Evolutionary conservation across 2,329 filamentous ascomycete genomes (phyloP), one percentile per base, ranked within the genome.

Genomic region (Alternaria atra): DNA sequence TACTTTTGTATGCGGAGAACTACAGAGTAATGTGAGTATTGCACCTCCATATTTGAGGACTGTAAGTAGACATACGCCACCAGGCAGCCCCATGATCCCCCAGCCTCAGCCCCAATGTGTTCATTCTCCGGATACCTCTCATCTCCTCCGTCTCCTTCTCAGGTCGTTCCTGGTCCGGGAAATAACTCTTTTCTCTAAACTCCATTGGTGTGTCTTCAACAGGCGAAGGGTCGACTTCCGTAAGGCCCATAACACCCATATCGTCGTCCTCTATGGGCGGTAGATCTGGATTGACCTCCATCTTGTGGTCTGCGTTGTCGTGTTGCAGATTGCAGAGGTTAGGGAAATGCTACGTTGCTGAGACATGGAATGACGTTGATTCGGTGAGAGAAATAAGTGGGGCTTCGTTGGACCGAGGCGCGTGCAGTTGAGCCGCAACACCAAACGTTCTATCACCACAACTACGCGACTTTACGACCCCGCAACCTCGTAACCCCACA

Each of bases 1-100:
- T 97, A 97, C 77, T 89, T 90, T 79, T 98, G 95, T 35, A 95
- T 84, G 48, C 91, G 87, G 5, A 85, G 85, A 54, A 96, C 90
- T 92, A 65, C 8, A 17, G 32, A 30, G 8, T 23, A 15, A 64
- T 2, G 30, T 60, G 40, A 59, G 63, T n/a, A 50, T 46, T 57
- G 47, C 27, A 20, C 8, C 17, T 51, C n/a, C 5, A 35, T 15
- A 20, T 3, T 23, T 37, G 12, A 23, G 9, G n/a, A 2, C 2
- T 15, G 29, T 3, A 27, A 40, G 25, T 32, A 43, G 17, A 81
- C 87, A 39, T 83, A 93, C 91, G 82, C 80, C 94, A 95, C 80
- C 89, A 94, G 72, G 91, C 87, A 58, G 91, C 85, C 8, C 89
- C 87, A 72, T 89, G 89, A n/a, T 88, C 85, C 44, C 90, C 90